Evolutionary conservation across 768 basidiomycete species (phyloP), one percentile per base, ranked within the genome.

Genomic region (Nidularia sp.): DNA sequence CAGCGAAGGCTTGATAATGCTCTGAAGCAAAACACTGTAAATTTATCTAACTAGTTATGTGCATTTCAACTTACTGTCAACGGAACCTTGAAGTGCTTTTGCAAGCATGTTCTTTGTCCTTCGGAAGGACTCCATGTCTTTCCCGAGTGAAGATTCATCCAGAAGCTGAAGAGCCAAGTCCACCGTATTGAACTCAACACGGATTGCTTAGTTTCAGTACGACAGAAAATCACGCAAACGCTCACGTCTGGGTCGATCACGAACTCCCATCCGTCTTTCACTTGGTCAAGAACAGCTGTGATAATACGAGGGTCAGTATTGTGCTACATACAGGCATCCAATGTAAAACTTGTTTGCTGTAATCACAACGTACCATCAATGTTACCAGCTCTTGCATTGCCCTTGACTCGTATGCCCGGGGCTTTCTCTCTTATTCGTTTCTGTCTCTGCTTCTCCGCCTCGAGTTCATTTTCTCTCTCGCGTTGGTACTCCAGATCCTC

Each of bases 1-100:
- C 86, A 42, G 93, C 93, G 66, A 98, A 98, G 2, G 94, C 85
- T 68, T 96, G 87, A 65, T 95, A 97, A 62, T 98, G 88, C 60
- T 87, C 90, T 90, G 68, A 50, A 10, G 15, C 36, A 39, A 39
- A 39, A 39, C 9, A 39, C 9, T 39, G 22, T 34, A 2, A 22
- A 39, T 9, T 50, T 41, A 25, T 35, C 7, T 50, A 9, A 50
- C 7, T 13, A 9, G 9, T 50, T 18, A 48, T 39, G 34, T 29
- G 36, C 52, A 34, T 41, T 6, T 31, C 13, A 29, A 81, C 88
- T 63, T 66, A 87, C 91, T 87, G 60, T 94, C 90, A 22, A 96
- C 90, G 2, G 93, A 93, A 47, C 90, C 89, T 65, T 90, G 89
- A 31, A 96, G 71, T 13, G 91, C 88, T 51, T 77, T 79, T 31